Conservation (phyloP, 495 filamentous ascomycete species). For the Talaromyces thailandensis region DNA sequence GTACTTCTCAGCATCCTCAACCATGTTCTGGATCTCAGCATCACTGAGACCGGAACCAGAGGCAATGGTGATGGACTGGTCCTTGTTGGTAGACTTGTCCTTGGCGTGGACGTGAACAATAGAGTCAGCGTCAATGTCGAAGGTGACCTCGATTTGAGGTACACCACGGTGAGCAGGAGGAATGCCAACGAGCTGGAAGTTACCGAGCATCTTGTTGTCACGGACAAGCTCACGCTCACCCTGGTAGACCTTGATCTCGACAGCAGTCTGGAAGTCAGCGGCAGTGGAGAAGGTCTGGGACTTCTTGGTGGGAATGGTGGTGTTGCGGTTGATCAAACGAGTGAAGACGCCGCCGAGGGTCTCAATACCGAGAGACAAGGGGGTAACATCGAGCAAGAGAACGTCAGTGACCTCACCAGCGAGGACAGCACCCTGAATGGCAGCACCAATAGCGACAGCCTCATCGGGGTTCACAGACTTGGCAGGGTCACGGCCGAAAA, state of each 20-base stretch:
- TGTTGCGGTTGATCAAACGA: conserved; percentile 98
- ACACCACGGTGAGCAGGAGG: conserved; percentile 96
- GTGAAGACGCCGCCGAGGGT: conserved; percentile 99
- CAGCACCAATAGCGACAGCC: conserved; percentile 97
- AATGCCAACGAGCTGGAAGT: conserved; percentile 99
- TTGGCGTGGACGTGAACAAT: conserved; percentile 98
- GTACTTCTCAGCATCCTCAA: conserved; percentile 95
- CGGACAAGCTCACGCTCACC: conserved; percentile 98
- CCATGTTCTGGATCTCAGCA: conserved; percentile 90
- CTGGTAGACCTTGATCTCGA: conserved; percentile 99
- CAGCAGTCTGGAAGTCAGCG: conserved; percentile 97
- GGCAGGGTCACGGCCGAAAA: conserved; percentile 95
- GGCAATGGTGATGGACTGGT: conserved; percentile 98
- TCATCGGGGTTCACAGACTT: conserved; percentile 99
- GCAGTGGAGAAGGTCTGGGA: conserved; percentile 98
- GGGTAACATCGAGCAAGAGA: conserved; percentile 92
- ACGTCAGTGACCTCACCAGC: conserved; percentile 96
- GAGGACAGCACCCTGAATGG: conserved; percentile 95
- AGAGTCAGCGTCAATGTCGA: conserved; percentile 98
- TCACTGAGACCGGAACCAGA: conserved; percentile 97
- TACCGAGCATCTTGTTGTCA: conserved; percentile 98
- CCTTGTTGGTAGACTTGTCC: conserved; percentile 99
- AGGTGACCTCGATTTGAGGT: conserved; percentile 96
- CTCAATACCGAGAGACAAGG: conserved; percentile 98
- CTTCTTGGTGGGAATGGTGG: conserved; percentile 99